Evolutionary conservation across 2,329 filamentous ascomycete species (phyloP).

Genomic region (Intubia oerlemansii): DNA sequence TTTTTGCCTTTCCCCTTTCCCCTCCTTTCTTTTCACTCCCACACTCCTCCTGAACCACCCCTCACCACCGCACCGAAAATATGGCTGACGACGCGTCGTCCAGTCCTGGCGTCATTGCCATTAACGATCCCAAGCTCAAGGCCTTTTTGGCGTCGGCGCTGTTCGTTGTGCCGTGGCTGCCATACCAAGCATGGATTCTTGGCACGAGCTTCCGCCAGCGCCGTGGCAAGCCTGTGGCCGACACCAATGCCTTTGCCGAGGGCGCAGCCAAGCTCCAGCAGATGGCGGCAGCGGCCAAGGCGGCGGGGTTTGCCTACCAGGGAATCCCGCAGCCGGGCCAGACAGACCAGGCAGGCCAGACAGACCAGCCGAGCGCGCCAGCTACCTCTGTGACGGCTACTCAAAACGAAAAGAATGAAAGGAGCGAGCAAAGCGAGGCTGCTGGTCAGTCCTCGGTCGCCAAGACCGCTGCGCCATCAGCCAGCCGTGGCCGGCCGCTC

Average conservation of each 20-base stretch:
- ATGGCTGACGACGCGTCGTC: constrained; percentile 1
- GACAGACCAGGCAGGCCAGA: too few relatives aligned
- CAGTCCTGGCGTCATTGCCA: neutral
- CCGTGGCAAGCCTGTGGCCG: constrained; percentile 4
- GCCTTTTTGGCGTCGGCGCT: constrained; percentile 7
- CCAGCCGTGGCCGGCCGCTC: constrained; percentile 4
- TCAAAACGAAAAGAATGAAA: too few relatives aligned
- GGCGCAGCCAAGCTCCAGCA: constrained; percentile 1
- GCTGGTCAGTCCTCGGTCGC: too few relatives aligned
- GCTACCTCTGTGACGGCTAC: too few relatives aligned
- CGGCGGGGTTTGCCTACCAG: too few relatives aligned
- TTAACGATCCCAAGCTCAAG: constrained; percentile 3
- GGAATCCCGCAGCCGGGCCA: too few relatives aligned
- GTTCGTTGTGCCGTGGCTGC: constrained; percentile 7
- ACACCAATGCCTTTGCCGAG: constrained; percentile 3
- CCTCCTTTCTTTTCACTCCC: neutral
- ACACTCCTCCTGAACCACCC: neutral
- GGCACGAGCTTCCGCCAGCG: constrained; percentile 6
- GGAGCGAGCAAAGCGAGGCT: too few relatives aligned
- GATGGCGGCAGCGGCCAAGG: constrained; percentile 2
- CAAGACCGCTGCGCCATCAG: too few relatives aligned
- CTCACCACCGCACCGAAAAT: neutral
- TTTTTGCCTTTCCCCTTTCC: neutral
- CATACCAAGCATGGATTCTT: constrained; percentile 6
- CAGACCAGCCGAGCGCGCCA: too few relatives aligned